These are phyloP conservation scores for Flaveria robusta DNA, from an alignment of 129 eudicot species.

Conservation along the genomic window DNA sequence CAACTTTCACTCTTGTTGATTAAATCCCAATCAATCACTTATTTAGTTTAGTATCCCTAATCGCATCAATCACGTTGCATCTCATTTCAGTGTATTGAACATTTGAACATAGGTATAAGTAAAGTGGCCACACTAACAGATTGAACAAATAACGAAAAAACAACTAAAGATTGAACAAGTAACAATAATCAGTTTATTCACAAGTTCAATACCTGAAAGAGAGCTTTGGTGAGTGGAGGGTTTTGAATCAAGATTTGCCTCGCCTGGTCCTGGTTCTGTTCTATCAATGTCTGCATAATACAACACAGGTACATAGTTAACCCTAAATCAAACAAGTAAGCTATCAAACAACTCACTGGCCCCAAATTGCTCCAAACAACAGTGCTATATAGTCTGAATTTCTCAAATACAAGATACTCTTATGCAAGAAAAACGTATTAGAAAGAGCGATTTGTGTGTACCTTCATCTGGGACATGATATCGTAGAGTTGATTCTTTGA, in stretches of 20 bases:
- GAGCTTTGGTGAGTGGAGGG: conserved; percentile 78
- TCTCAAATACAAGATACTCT: not conserved
- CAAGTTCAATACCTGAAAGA: conserved; percentile 63
- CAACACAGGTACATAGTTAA: conserved; percentile 14
- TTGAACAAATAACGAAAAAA: too few species aligned
- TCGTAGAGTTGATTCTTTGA: conserved; percentile 87
- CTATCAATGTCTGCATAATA: conserved; percentile 65
- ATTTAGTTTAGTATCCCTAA: not conserved
- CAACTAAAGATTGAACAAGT: not conserved
- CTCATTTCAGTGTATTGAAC: too few species aligned
- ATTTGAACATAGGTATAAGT: too few species aligned
- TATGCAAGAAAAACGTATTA: not conserved
- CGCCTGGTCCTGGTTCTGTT: conserved; percentile 92
- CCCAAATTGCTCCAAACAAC: not conserved
- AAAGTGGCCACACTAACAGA: too few species aligned
- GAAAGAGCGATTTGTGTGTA: conserved; percentile 12
- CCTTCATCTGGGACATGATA: conserved; percentile 98
- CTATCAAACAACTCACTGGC: not conserved
- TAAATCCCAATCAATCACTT: too few species aligned
- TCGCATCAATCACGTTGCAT: too few species aligned
- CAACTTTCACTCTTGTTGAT: too few species aligned
- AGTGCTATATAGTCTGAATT: not conserved
- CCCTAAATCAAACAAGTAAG: conserved; percentile 13
- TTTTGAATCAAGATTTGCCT: conserved; percentile 86
- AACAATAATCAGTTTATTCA: not conserved